Evolutionary conservation across 306 rosid species (phyloP).

Genomic region (Sindora glabra): DNA sequence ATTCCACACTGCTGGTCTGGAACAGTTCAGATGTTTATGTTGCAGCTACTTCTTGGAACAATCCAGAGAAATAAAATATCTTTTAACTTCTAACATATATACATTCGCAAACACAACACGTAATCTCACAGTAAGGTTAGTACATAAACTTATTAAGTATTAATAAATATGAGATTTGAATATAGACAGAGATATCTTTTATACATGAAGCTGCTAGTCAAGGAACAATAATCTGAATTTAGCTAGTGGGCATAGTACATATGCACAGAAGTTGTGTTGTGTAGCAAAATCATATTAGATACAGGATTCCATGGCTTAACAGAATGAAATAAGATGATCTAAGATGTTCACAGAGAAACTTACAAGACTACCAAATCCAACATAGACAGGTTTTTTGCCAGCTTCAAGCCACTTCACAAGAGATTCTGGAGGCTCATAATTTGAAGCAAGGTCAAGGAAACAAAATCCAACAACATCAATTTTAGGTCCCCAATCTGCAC

Average conservation of each 20-base stretch:
- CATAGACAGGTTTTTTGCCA: constrained; percentile 66
- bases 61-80: background rate
- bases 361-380: constrained; percentile 98
- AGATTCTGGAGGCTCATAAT: constrained; percentile 61
- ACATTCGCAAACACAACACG: background rate
- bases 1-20: background rate
- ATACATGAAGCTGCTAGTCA: too few species aligned
- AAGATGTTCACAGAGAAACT: constrained; percentile 33
- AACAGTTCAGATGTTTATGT: background rate
- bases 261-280: background rate
- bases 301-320: constrained; percentile 4
- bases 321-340: background rate
- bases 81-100: background rate
- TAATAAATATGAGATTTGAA: too few species aligned
- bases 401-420: constrained; percentile 75
- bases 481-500: constrained; percentile 91
- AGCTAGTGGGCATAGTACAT: background rate
- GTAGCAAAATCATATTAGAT: background rate
- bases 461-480: constrained; percentile 94
- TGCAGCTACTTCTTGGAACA: background rate
- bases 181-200: too few species aligned
- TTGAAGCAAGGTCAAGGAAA: constrained; percentile 95
- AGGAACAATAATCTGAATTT: too few species aligned
- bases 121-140: background rate
- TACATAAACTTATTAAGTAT: too few species aligned